Evolutionary conservation across 768 basidiomycete genomes (phyloP).

Genomic region (Leucocoprinus sp.): DNA sequence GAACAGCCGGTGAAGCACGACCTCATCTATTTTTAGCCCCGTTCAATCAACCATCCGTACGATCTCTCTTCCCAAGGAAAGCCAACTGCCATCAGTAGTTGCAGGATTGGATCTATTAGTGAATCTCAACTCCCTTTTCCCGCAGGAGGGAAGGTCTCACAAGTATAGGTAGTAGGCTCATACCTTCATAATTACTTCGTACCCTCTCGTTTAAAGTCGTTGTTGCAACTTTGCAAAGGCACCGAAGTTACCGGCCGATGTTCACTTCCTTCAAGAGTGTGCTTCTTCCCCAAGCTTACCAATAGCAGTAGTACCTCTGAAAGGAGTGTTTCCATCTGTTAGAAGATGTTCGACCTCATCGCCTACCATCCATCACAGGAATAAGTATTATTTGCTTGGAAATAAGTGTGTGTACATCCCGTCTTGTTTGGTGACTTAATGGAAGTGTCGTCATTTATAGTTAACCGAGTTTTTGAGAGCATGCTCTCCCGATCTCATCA

Average conservation of each 20-base stretch:
- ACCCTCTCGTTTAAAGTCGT: not conserved
- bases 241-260: conserved; percentile 9
- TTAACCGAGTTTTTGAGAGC: not conserved
- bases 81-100: not conserved
- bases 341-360: no score
- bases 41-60: conserved; percentile 6
- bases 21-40: not conserved
- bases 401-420: not conserved
- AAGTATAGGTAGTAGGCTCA: not conserved
- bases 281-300: no score
- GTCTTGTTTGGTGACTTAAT: not conserved
- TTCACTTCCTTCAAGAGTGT: no score
- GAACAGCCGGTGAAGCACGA: not conserved
- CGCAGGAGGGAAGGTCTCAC: not conserved
- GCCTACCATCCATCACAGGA: no score
- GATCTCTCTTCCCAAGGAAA: not conserved
- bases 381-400: not conserved
- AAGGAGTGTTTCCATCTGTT: no score
- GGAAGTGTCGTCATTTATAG: not conserved
- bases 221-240: conserved; percentile 7
- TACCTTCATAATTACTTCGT: not conserved
- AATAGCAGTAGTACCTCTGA: no score
- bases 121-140: conserved; percentile 1
- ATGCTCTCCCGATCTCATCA: not conserved
- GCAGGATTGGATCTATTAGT: conserved; percentile 1